phyloP scores from a whole-genome alignment of 106 monocot species.

The Dendrobium chrysotoxum region DNA sequence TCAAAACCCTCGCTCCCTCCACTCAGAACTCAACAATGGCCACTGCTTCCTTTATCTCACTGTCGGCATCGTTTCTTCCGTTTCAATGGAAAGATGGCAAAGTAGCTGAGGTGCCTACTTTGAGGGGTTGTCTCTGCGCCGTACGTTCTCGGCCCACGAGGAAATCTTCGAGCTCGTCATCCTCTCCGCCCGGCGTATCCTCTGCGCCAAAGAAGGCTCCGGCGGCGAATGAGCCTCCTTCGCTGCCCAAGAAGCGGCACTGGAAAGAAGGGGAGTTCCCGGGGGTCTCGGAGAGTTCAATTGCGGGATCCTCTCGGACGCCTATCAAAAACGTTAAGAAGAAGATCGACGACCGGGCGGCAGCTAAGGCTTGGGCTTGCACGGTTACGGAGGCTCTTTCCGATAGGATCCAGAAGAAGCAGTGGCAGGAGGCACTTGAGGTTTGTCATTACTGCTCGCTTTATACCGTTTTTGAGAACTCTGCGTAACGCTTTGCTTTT shows the following conservation, averaged over 20 bases:
- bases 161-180: not conserved
- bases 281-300: constrained; percentile 26
- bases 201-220: not conserved
- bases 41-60: constrained; percentile 11
- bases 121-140: constrained; percentile 9
- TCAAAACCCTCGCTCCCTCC: not conserved
- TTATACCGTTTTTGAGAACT: not conserved
- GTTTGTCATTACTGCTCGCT: constrained; percentile 17
- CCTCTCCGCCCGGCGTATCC: not conserved
- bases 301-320: constrained; percentile 15
- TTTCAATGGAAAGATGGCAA: not conserved
- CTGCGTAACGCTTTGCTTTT: not conserved
- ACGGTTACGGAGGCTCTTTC: constrained; percentile 78
- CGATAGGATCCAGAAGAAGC: constrained; percentile 60
- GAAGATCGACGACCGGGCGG: constrained; percentile 42
- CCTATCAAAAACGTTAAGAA: constrained; percentile 72
- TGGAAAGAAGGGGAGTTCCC: constrained; percentile 93
- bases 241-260: constrained; percentile 47
- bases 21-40: constrained; percentile 8
- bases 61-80: not conserved
- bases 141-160: constrained; percentile 5
- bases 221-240: not conserved
- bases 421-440: constrained; percentile 73
- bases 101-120: not conserved
- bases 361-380: constrained; percentile 61